Base-by-base conservation (phyloP, 2,329 filamentous ascomycete species). In the Calonectria pteridis region DNA sequence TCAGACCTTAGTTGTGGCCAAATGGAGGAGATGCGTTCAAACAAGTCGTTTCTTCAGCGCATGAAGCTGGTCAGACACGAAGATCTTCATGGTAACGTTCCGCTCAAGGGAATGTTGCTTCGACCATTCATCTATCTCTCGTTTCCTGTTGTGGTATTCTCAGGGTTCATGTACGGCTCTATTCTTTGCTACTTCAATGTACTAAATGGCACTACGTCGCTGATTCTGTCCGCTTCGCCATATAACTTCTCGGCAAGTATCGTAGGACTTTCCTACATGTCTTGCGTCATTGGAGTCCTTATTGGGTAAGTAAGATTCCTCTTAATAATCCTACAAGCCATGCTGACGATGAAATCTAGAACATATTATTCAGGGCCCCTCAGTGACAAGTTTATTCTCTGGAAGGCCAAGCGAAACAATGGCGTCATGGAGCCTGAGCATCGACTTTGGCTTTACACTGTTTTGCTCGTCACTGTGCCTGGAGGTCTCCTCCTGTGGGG, bases 351-450 rank as follows among this genome's bases (percentile, higher is more conserved):
- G 10, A 31, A 20, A n/a, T 9, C 1, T 6, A 74, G 72, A 37
- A 43, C 72, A 20, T 67, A 55, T 18, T 74, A 70, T 37, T 82
- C 82, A 2, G 84, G 84, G 16, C 74, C 80, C 11, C 76, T 84
- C 13, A 82, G 82, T 20, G 84, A 86, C 72, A 80, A 81, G 59
- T 82, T 85, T 59, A 79, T 85, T 5, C 80, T 86, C 26, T 79
- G 80, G 29, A 75, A 83, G 14, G 83, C 84, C 0, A 83, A 84
- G 10, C 81, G 81, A 53, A 86, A 86, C 73, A 78, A 81, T 31
- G 85, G 85, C 16, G 79, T 86, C n/a, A 82, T 81, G 35, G 85
- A 86, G 70, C 80, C 85, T 0, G 85, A 86, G 69, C 83, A 85
- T 33, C 81, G 84, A 0, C 77, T 86, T 2, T 86, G 85, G 85